Evolutionary conservation across 139 green algal species (phyloP), one percentile per base, ranked within the genome.

Genomic region (Chlorella sorokiniana): DNA sequence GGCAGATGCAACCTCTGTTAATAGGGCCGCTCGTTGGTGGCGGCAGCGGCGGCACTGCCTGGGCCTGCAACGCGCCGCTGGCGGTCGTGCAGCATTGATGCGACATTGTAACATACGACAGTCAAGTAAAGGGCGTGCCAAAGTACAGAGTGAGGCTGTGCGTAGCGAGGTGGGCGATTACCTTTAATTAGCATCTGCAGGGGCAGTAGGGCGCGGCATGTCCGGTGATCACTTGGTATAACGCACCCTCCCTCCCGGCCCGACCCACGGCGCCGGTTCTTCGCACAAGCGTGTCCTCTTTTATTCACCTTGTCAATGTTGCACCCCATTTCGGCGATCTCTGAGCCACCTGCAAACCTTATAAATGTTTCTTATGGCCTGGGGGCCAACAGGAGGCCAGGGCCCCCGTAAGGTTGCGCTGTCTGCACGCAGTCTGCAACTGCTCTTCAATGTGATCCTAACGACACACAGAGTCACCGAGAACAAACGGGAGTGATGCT

Each of bases 121-220:
- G n/a, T n/a, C n/a, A n/a, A n/a, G n/a, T n/a, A n/a, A n/a, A n/a
- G n/a, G n/a, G n/a, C n/a, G n/a, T n/a, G n/a, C n/a, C n/a, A n/a
- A n/a, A n/a, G n/a, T n/a, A n/a, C n/a, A n/a, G n/a, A n/a, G n/a
- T n/a, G n/a, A n/a, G n/a, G n/a, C n/a, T n/a, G n/a, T n/a, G 6
- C 62, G 48, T 56, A 16, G 14, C 31, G 29, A 69, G 14, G 62
- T 18, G 65, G 10, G 20, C 10, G 3, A n/a, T 31, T n/a, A 77
- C 70, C 78, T 51, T 83, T 83, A 27, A 83, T 83, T 27, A 83
- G 67, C 78, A 83, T 77, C 78, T 83, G 78, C 65, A 68, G 7
- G 7, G 3, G 33, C 8, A 33, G 33, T 25, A 27, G 51, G 72
- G 51, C 5, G 35, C 3, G 25, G 41, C n/a, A n/a, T n/a, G n/a